phyloP scores from a whole-genome alignment of 2,329 filamentous ascomycete genomes.

The Sclerotinia spermophila region DNA sequence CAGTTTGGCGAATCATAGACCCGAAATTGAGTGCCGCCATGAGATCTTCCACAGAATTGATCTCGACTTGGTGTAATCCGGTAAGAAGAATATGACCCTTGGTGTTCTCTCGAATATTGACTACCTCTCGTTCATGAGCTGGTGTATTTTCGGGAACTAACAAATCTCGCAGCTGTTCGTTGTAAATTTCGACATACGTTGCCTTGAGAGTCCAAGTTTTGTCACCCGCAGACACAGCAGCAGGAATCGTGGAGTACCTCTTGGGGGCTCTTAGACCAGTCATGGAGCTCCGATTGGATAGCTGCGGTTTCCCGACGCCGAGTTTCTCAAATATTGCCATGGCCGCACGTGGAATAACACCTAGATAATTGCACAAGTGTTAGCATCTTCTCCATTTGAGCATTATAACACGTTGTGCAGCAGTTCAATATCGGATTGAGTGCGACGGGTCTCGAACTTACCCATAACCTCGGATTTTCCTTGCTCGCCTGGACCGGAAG shows the following conservation, averaged over 20 bases:
- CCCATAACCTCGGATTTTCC: slow-evolving; percentile 69
- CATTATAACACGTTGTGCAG: slow-evolving; percentile 7
- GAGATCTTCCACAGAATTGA: slow-evolving; percentile 89
- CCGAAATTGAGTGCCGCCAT: slow-evolving; percentile 87
- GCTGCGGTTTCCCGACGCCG: slow-evolving; percentile 47
- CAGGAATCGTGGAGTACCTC: slow-evolving; percentile 61
- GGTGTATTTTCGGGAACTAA: slow-evolving; percentile 73
- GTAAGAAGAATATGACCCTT: slow-evolving; percentile 94
- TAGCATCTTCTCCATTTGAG: slow-evolving; percentile 20
- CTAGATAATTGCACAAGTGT: slow-evolving; percentile 44
- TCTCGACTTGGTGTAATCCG: slow-evolving; percentile 79
- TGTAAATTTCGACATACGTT: slow-evolving; percentile 97
- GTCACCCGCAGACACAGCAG: slow-evolving; percentile 44
- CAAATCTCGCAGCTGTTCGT: slow-evolving; percentile 89
- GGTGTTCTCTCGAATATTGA: slow-evolving; percentile 90
- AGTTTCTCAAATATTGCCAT: slow-evolving; percentile 84
- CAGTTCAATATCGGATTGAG: slow-evolving; percentile 16
- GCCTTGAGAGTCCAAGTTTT: slow-evolving; percentile 89
- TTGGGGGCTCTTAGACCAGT: slow-evolving; percentile 77
- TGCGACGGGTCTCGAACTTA: slow-evolving; percentile 45
- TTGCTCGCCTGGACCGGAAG: slow-evolving; percentile 79
- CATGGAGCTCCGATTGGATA: slow-evolving; percentile 60
- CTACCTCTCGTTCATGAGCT: slow-evolving; percentile 65
- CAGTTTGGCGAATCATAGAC: slow-evolving; percentile 90
- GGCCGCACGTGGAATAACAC: slow-evolving; percentile 92